These are phyloP conservation scores for Arabis alpina DNA, from an alignment of 345 rosid genomes.

Conservation along the genomic window DNA sequence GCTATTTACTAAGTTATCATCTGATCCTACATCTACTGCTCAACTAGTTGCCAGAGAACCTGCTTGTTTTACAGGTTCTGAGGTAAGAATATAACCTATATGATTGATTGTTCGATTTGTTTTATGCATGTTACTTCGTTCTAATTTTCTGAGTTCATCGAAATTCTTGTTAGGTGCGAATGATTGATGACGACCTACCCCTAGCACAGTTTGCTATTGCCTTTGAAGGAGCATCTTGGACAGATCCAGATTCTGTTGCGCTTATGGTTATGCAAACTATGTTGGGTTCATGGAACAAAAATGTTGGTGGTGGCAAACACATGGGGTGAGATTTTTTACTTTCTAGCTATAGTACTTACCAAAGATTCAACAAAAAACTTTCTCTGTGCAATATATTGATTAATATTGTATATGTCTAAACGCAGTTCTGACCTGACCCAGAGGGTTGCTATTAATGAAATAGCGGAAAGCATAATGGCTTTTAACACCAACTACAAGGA, in stretches of 20 bases:
- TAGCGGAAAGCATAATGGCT: conserved; percentile 98
- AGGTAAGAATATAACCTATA: conserved; percentile 56
- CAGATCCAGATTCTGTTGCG: conserved; percentile 94
- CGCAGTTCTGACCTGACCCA: conserved; percentile 89
- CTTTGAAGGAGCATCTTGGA: conserved; percentile 97
- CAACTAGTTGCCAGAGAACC: conserved; percentile 88
- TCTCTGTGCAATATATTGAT: conserved; percentile 30
- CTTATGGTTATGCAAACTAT: conserved; percentile 99
- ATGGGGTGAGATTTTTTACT: conserved; percentile 75
- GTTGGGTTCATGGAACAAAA: conserved; percentile 97
- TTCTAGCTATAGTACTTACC: background rate
- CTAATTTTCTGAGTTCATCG: background rate
- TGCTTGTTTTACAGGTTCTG: conserved; percentile 93
- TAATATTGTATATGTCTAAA: conserved; percentile 24
- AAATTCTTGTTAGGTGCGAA: conserved; percentile 70
- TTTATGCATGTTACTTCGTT: conserved; percentile 17
- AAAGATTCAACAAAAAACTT: background rate
- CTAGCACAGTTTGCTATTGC: conserved; percentile 98
- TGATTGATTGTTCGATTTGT: background rate
- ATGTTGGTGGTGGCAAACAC: conserved; percentile 92
- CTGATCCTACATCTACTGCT: conserved; percentile 82
- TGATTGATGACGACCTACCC: conserved; percentile 90
- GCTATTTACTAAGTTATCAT: conserved; percentile 75
- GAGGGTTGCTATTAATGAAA: conserved; percentile 79
- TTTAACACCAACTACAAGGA: conserved; percentile 99